Base-by-base conservation (phyloP, 345 rosid species). In the Corymbia maculata region DNA sequence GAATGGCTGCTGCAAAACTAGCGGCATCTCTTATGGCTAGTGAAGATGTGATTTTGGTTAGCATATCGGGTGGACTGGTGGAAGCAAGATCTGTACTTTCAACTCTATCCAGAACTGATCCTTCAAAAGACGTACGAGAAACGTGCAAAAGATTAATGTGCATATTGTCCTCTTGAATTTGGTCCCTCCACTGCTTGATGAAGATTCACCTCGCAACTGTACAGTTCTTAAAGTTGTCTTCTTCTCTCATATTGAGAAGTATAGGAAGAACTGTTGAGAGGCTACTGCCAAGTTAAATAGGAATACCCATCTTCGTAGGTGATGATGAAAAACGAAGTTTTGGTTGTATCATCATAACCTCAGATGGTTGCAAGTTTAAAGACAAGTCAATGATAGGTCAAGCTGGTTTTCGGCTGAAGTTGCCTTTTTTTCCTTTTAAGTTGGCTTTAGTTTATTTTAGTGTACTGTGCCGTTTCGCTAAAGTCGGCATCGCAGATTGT, bases 21-120 rank as follows among this genome's bases (percentile, higher is more conserved):
- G 91, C 95, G 94, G 93, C 97, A 85, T 93, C 97, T 75, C 96
- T 97, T 84, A 94, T 97, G 97, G 98, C 93, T 32, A 91, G 98
- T 90, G 99, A 96, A 93, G 98, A 96, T 79, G 90, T 70, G 51
- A 92, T 95, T 57, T 82, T 95, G 91, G 95, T 90, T 91, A 94
- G 91, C 89, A 93, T 97, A 91, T 94, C 98, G 19, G 95, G 88
- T 24, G 97, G 94, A 49, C 92, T 96, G 85, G 89, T 95, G 9
- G 97, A 95, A 90, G 98, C 98, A 86, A 95, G 95, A 93, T 90
- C 94, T 52, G 91, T 93, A 50, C 93, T 97, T 87, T 93, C 92
- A 30, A 89, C 90, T 80, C 79, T 95, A 87, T 93, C 93, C 86
- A 87, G 89, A 49, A 90, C 94, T 49, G 99, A 95, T 92, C 93